phyloP scores from a whole-genome alignment of 192 early-diverging fungal genomes.

The Endogone sp. region DNA sequence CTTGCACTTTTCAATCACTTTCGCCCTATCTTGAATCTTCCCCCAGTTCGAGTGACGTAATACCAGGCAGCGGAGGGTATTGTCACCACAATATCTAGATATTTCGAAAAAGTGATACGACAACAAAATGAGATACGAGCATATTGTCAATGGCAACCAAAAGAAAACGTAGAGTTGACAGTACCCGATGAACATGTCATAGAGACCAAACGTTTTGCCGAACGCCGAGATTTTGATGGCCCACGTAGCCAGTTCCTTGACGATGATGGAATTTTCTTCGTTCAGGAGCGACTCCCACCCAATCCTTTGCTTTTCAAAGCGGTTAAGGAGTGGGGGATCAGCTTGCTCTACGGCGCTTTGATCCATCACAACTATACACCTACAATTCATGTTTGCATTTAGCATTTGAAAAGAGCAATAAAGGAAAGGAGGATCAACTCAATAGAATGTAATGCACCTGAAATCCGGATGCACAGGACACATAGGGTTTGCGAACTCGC shows the following conservation, averaged over 20 bases:
- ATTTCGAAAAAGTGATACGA: constrained; percentile 10
- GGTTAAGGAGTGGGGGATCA: not conserved
- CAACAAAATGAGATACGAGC: too few relatives aligned
- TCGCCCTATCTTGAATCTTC: not conserved
- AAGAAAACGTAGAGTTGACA: too few relatives aligned
- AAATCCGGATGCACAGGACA: constrained; percentile 10
- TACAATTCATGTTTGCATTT: too few relatives aligned
- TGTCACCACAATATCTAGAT: not conserved
- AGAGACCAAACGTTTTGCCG: not conserved
- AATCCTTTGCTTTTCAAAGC: constrained; percentile 21
- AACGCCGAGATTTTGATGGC: constrained; percentile 9
- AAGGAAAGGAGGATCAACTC: too few relatives aligned
- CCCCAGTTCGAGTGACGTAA: not conserved
- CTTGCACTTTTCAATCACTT: constrained; percentile 9
- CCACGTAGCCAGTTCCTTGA: constrained; percentile 2
- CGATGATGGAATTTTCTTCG: not conserved
- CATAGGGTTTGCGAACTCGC: constrained; percentile 17
- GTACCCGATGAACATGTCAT: constrained; percentile 16
- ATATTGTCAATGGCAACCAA: too few relatives aligned
- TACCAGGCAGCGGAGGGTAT: too few relatives aligned
- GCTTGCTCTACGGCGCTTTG: constrained; percentile 7
- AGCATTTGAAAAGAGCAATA: too few relatives aligned
- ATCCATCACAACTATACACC: constrained; percentile 12
- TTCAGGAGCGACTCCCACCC: constrained; percentile 6
- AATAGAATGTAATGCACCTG: too few relatives aligned